phyloP scores from a whole-genome alignment of 192 early-diverging fungal genomes.

The Entomortierella parvispora region DNA sequence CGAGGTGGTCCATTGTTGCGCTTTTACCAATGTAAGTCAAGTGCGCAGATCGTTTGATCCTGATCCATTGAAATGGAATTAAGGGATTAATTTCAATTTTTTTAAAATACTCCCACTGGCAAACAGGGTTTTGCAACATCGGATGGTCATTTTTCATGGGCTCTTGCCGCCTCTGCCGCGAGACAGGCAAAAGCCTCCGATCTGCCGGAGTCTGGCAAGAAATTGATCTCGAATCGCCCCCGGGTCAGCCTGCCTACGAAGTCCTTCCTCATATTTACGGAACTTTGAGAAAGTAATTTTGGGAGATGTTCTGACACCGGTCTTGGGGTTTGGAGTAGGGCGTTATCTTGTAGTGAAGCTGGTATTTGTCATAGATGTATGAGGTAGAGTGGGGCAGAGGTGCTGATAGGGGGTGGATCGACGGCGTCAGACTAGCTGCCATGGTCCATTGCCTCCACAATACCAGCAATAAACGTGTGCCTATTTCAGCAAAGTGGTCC shows the following conservation, averaged over 20 bases:
- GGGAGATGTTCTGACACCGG: too few species aligned
- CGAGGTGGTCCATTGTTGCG: conserved; percentile 1
- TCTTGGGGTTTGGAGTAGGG: too few species aligned
- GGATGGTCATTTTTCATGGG: background rate
- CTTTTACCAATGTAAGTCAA: conserved; percentile 14
- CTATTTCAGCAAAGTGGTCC: too few species aligned
- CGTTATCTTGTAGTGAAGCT: too few species aligned
- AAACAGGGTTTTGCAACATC: conserved; percentile 11
- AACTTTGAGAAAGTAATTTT: conserved; percentile 10
- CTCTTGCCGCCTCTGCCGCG: conserved; percentile 4
- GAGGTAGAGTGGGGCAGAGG: too few species aligned
- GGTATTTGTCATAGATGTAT: too few species aligned
- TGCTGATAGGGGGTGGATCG: too few species aligned
- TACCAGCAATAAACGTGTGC: too few species aligned
- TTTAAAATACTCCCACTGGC: too few species aligned
- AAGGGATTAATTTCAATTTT: background rate
- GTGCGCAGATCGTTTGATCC: background rate
- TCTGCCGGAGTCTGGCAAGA: conserved; percentile 6
- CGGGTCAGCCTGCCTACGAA: background rate
- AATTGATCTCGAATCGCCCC: conserved; percentile 3
- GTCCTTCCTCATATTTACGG: conserved; percentile 9
- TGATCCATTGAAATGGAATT: background rate
- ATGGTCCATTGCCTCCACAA: too few species aligned
- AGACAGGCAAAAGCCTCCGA: conserved; percentile 12
- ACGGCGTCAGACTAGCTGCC: too few species aligned